Percentiles rank a stretch among this genome's conserved stretches.
Conservation (phyloP, 228 moss, liverwort and hornwort genomes). For the Sphagnum fallax region DNA sequence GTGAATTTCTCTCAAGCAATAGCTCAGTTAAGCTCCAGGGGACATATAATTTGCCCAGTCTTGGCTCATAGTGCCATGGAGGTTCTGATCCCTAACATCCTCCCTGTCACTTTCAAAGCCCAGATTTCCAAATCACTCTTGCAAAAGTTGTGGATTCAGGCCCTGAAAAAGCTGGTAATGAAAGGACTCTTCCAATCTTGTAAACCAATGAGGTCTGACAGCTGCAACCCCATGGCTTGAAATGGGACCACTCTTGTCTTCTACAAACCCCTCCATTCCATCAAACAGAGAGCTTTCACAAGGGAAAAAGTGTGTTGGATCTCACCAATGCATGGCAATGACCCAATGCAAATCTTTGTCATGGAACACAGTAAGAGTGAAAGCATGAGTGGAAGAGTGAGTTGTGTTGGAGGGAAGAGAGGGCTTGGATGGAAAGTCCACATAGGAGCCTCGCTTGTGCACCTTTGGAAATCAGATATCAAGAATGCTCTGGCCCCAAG, state of each 20-base stretch:
- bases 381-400: too few species aligned
- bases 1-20: slow-evolving; percentile 19
- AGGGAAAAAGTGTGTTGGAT: slow-evolving; percentile 13
- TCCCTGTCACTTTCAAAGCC: slow-evolving; percentile 24
- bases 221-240: slow-evolving; percentile 12
- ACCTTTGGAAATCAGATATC: too few species aligned
- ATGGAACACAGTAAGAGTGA: too few species aligned
- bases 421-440: too few species aligned
- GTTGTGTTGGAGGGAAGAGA: too few species aligned
- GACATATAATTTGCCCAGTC: slow-evolving; percentile 22
- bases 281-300: slow-evolving; percentile 11
- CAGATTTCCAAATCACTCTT: slow-evolving; percentile 19
- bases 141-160: slow-evolving; percentile 36
- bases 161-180: slow-evolving; percentile 47
- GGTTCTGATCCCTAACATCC: slow-evolving; percentile 14
- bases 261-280: slow-evolving; percentile 12
- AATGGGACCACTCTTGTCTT: slow-evolving; percentile 14
- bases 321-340: slow-evolving; percentile 57
- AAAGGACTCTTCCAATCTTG: slow-evolving; percentile 46
- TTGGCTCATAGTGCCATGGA: slow-evolving; percentile 27
- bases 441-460: too few species aligned
- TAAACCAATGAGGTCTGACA: slow-evolving; percentile 57
- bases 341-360: slow-evolving; percentile 1
- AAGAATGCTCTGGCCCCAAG: too few species aligned
- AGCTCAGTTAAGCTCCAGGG: slow-evolving; percentile 7